Conservation (phyloP, 768 basidiomycete genomes). For the Dictyophora rubrovolvata region DNA sequence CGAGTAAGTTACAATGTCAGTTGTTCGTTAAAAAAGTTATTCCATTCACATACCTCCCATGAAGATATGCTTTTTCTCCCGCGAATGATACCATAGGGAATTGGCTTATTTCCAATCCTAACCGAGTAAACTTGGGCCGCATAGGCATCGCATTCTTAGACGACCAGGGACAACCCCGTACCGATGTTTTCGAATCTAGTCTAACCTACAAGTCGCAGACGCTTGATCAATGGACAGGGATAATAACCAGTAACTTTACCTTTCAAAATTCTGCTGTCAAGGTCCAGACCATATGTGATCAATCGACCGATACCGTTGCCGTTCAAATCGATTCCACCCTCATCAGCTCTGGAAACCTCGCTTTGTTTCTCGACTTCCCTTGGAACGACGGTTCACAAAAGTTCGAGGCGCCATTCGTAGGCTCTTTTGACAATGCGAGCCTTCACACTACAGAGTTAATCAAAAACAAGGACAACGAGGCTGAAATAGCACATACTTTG, state of each 20-base stretch:
- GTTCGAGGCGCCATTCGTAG: constrained; percentile 51
- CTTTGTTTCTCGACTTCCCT: constrained; percentile 47
- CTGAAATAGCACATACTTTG: constrained; percentile 34
- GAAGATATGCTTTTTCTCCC: constrained; percentile 19
- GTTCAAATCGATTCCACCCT: constrained; percentile 32
- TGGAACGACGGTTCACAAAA: constrained; percentile 50
- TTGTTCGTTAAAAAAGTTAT: background rate
- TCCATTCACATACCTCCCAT: background rate
- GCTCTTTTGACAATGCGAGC: constrained; percentile 34
- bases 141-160: constrained; percentile 37
- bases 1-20: constrained; percentile 27
- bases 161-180: constrained; percentile 14
- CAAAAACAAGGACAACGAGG: constrained; percentile 20
- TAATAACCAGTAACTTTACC: constrained; percentile 34
- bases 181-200: constrained; percentile 29
- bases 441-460: constrained; percentile 35
- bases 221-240: constrained; percentile 49
- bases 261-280: constrained; percentile 26
- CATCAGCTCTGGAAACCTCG: constrained; percentile 29
- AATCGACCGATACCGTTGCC: constrained; percentile 30
- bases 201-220: constrained; percentile 28
- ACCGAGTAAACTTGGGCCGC: constrained; percentile 45
- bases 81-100: constrained; percentile 37
- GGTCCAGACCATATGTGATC: constrained; percentile 32
- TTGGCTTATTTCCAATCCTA: constrained; percentile 50